A percentile compares a stretch with the other conserved stretches of the same genome.
Conservation (phyloP, 306 rosid genomes). For the Ammopiptanthus mongolicus region DNA sequence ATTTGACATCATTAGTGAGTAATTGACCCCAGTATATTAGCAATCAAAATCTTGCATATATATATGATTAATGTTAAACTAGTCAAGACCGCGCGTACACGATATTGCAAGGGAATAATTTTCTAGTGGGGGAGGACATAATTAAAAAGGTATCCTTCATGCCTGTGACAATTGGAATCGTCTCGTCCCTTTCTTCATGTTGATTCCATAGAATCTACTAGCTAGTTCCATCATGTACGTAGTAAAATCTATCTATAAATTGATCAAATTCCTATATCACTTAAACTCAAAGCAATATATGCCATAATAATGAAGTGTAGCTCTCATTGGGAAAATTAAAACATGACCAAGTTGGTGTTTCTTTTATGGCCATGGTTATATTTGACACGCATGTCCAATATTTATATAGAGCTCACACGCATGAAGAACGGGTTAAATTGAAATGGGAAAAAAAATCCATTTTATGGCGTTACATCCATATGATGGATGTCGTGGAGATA, state of each 20-base stretch:
- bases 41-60: slow-evolving; percentile 13
- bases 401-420: neutral
- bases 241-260: neutral
- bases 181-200: neutral
- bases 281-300: slow-evolving; percentile 13
- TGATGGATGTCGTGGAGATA: slow-evolving; percentile 9
- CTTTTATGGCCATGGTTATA: neutral
- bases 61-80: neutral
- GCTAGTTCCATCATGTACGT: slow-evolving; percentile 3
- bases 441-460: neutral
- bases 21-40: slow-evolving; percentile 23
- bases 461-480: slow-evolving; percentile 10
- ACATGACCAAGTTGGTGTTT: neutral
- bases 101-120: slow-evolving; percentile 19
- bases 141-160: slow-evolving; percentile 10
- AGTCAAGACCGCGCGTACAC: neutral
- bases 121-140: neutral
- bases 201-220: slow-evolving; percentile 25
- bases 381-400: slow-evolving; percentile 13
- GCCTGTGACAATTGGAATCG: slow-evolving; percentile 12
- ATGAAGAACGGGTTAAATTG: neutral
- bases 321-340: neutral
- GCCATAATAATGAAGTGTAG: neutral
- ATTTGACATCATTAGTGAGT: neutral
- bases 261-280: neutral